These are phyloP conservation scores for Tetraselmis striata DNA, from an alignment of 139 green algal genomes.

Conservation along the genomic window DNA sequence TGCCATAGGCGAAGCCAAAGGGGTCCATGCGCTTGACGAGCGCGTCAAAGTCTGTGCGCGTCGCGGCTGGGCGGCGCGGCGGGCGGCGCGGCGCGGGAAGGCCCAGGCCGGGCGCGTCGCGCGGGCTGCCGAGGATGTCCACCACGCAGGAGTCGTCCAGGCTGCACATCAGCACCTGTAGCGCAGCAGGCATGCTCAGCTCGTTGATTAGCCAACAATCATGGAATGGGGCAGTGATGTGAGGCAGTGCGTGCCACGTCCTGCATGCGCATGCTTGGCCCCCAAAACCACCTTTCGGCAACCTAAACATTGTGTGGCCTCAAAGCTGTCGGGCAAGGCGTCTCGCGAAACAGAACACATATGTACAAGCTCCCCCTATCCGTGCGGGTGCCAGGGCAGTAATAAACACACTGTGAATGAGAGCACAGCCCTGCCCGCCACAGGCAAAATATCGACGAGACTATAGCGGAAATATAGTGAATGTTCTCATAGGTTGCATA, in stretches of 20 bases:
- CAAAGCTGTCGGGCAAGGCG: not conserved
- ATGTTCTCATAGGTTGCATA: too few relatives aligned
- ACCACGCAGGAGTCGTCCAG: not conserved
- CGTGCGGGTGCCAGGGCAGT: too few relatives aligned
- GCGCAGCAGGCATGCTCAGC: too few relatives aligned
- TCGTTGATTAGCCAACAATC: too few relatives aligned
- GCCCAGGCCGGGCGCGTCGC: too few relatives aligned
- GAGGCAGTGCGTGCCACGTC: not conserved
- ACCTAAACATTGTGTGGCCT: not conserved
- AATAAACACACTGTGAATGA: too few relatives aligned
- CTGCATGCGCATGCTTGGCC: not conserved
- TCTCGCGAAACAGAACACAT: not conserved
- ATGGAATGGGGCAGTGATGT: not conserved
- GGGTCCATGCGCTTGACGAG: not conserved
- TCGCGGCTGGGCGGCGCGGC: too few relatives aligned
- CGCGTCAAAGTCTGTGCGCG: not conserved
- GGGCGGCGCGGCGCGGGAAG: too few relatives aligned
- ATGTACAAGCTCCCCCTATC: too few relatives aligned
- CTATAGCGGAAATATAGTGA: too few relatives aligned
- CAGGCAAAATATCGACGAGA: too few relatives aligned
- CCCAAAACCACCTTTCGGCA: not conserved
- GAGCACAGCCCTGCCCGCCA: too few relatives aligned
- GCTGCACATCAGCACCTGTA: not conserved
- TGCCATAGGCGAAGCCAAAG: not conserved
- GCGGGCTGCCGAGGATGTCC: not conserved